Conservation (phyloP, 495 filamentous ascomycete species). For the Endocarpon pusillum region DNA sequence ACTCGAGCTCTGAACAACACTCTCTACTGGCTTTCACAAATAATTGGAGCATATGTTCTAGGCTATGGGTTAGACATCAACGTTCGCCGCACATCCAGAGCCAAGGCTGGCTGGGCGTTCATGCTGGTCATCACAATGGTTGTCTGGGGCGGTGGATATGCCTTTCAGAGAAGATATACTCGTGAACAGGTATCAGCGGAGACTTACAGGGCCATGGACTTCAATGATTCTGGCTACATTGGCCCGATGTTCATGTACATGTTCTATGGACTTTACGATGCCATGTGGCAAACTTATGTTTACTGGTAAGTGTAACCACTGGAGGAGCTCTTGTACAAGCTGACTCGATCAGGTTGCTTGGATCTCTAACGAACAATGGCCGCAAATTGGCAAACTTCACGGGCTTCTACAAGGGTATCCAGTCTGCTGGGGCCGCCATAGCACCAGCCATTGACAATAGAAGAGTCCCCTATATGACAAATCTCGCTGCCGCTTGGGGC, state of each 20-base stretch:
- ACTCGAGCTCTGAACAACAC: constrained; percentile 69
- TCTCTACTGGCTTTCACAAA: constrained; percentile 79
- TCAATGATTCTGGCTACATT: constrained; percentile 45
- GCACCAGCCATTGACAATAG: constrained; percentile 63
- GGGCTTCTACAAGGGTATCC: constrained; percentile 95
- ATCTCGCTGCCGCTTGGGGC: constrained; percentile 53
- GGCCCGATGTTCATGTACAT: constrained; percentile 86
- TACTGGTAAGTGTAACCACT: constrained; percentile 55
- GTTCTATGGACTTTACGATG: constrained; percentile 85
- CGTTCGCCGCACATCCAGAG: constrained; percentile 53
- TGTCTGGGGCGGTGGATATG: constrained; percentile 81
- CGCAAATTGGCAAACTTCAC: constrained; percentile 85
- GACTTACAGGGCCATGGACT: constrained; percentile 37
- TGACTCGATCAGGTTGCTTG: constrained; percentile 55
- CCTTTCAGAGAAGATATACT: constrained; percentile 49
- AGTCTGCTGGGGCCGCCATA: constrained; percentile 81
- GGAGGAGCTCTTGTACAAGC: not conserved
- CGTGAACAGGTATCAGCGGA: constrained; percentile 30
- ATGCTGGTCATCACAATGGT: constrained; percentile 61
- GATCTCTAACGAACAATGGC: constrained; percentile 74
- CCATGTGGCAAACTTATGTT: constrained; percentile 67
- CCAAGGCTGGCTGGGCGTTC: constrained; percentile 47
- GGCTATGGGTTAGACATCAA: constrained; percentile 57
- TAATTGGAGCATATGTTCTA: constrained; percentile 64
- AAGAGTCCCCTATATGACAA: constrained; percentile 42